phyloP scores from a whole-genome alignment of 495 filamentous ascomycete species.

The Patellaria atrata region DNA sequence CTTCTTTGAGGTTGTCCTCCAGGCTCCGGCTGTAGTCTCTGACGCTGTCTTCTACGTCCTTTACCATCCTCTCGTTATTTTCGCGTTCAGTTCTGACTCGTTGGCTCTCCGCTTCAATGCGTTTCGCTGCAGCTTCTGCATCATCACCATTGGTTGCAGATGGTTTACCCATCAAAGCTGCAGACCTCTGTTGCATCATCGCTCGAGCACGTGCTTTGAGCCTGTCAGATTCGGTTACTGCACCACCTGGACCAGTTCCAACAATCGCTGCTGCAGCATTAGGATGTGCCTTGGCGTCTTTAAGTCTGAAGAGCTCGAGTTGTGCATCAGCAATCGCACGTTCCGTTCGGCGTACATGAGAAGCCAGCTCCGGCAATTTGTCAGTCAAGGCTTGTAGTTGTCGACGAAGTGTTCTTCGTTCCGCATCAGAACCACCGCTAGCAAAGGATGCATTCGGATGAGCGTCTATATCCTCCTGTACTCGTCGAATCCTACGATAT shows the following conservation, averaged over 20 bases:
- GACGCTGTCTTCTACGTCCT: constrained; percentile 92
- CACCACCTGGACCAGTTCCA: constrained; percentile 84
- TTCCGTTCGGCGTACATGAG: constrained; percentile 79
- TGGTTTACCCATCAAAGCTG: constrained; percentile 76
- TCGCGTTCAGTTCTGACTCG: constrained; percentile 71
- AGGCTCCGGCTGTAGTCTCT: constrained; percentile 73
- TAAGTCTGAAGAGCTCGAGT: constrained; percentile 85
- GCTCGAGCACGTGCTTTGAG: constrained; percentile 90
- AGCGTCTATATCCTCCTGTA: constrained; percentile 91
- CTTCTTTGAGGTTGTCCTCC: constrained; percentile 76
- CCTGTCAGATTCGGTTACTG: constrained; percentile 83
- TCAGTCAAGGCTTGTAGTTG: constrained; percentile 82
- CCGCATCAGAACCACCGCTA: constrained; percentile 67
- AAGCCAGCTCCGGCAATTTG: constrained; percentile 80
- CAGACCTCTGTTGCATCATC: constrained; percentile 95
- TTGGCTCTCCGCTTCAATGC: constrained; percentile 71
- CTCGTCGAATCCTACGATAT: constrained; percentile 78
- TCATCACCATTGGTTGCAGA: constrained; percentile 45
- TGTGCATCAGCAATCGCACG: constrained; percentile 83
- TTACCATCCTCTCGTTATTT: constrained; percentile 89
- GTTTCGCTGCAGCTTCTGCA: constrained; percentile 59
- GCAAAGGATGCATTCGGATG: constrained; percentile 69
- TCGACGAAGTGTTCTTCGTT: constrained; percentile 69
- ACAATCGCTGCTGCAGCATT: constrained; percentile 69
- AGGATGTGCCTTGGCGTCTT: constrained; percentile 85